Percentiles rank a stretch among this genome's conserved stretches.
Evolutionary conservation across 1,284 basidiomycete species (phyloP).

Genomic region (Moesziomyces globuligerus): DNA sequence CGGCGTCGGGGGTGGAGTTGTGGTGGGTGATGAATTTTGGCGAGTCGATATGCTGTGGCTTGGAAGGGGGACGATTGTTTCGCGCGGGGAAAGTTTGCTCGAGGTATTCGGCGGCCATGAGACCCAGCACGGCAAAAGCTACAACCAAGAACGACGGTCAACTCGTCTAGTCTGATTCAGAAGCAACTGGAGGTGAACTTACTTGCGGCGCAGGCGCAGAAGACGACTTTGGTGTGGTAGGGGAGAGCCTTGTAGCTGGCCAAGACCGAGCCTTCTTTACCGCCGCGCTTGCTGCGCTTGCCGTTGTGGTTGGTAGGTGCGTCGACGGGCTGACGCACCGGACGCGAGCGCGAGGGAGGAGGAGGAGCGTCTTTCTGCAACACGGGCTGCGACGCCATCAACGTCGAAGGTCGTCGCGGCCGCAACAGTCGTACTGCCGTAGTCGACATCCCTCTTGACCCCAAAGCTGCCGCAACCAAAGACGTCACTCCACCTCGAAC

Average conservation of each 20-base stretch:
- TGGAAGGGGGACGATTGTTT: slow-evolving; percentile 13
- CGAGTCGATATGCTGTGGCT: not conserved
- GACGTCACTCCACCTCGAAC: too few relatives aligned
- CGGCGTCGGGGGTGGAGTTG: too few relatives aligned
- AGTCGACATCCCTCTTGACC: too few relatives aligned
- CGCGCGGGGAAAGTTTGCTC: slow-evolving; percentile 40
- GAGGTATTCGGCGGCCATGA: slow-evolving; percentile 33
- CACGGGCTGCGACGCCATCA: slow-evolving; percentile 11
- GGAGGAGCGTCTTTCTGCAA: slow-evolving; percentile 11
- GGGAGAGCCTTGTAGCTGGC: slow-evolving; percentile 18
- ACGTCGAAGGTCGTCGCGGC: too few relatives aligned
- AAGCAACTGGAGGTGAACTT: not conserved
- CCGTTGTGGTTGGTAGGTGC: not conserved
- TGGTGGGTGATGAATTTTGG: slow-evolving; percentile 19
- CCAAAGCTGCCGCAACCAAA: too few relatives aligned
- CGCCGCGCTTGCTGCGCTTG: slow-evolving; percentile 2
- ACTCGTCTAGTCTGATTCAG: not conserved
- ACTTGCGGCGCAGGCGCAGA: slow-evolving; percentile 38
- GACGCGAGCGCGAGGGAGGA: too few relatives aligned
- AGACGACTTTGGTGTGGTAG: slow-evolving; percentile 34
- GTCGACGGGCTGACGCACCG: slow-evolving; percentile 1
- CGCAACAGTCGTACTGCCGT: too few relatives aligned
- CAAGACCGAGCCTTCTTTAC: slow-evolving; percentile 13
- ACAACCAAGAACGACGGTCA: too few relatives aligned
- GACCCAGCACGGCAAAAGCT: slow-evolving; percentile 28